Conservation (phyloP, 352 stramenopile species). For the Phytophthora litchii region DNA sequence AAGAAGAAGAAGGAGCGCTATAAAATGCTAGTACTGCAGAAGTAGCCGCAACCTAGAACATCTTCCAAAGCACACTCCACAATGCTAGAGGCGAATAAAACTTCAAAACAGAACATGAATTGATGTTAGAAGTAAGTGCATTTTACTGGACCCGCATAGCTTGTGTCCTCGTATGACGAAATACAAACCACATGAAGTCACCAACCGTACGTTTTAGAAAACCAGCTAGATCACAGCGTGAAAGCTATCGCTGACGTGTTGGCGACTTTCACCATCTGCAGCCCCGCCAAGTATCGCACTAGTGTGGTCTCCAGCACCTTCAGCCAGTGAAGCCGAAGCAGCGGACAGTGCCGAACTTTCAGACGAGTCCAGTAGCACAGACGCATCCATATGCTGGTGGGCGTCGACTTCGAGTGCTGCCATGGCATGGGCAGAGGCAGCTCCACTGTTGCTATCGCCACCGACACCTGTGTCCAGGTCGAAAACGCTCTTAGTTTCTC, state of each 20-base stretch:
- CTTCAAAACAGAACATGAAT: constrained; percentile 8
- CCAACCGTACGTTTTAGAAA: not conserved
- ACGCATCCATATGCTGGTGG: constrained; percentile 45
- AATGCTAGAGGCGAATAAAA: not conserved
- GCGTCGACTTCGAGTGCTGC: constrained; percentile 34
- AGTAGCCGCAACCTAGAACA: constrained; percentile 29
- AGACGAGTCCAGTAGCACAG: constrained; percentile 40
- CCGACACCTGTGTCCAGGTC: constrained; percentile 22
- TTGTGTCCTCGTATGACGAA: not conserved
- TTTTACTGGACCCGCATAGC: constrained; percentile 5
- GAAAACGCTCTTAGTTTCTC: constrained; percentile 29
- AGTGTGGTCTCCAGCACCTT: constrained; percentile 37
- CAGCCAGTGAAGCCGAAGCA: constrained; percentile 43
- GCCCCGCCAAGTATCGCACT: constrained; percentile 33
- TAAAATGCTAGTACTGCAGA: constrained; percentile 71
- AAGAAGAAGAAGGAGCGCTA: constrained; percentile 73
- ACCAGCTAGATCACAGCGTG: constrained; percentile 44
- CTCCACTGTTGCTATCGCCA: constrained; percentile 1
- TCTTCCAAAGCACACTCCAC: too few relatives aligned
- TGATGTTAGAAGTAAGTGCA: constrained; percentile 11
- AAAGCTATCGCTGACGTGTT: constrained; percentile 31
- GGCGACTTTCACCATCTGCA: constrained; percentile 21
- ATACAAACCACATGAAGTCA: constrained; percentile 8
- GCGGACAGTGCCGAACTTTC: constrained; percentile 45
- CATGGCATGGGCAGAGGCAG: constrained; percentile 25